Conservation (phyloP, 2,329 filamentous ascomycete genomes). For the Aureobasidium namibiae region DNA sequence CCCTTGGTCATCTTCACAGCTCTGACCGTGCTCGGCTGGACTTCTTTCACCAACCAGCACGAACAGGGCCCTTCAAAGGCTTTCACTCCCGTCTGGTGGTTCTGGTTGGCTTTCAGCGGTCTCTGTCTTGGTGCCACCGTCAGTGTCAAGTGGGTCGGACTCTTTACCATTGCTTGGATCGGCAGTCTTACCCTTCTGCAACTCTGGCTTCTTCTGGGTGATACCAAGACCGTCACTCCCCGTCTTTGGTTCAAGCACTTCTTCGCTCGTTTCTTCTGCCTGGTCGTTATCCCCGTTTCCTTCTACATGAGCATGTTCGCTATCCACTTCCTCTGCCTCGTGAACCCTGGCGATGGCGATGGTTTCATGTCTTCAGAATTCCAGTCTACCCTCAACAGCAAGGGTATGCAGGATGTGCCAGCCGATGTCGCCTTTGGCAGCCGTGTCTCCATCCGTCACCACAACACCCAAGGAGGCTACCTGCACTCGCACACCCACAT, state of each 20-base stretch:
- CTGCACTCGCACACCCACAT: slow-evolving; percentile 94
- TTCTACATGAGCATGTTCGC: slow-evolving; percentile 98
- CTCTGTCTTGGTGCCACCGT: slow-evolving; percentile 80
- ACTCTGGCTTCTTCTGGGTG: slow-evolving; percentile 90
- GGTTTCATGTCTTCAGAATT: slow-evolving; percentile 99
- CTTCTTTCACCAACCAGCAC: slow-evolving; percentile 92
- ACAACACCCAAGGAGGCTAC: slow-evolving; percentile 96
- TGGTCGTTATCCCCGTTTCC: slow-evolving; percentile 77
- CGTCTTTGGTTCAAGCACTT: slow-evolving; percentile 91
- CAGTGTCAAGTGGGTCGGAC: slow-evolving; percentile 97
- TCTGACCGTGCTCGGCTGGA: slow-evolving; percentile 82
- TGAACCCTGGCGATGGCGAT: slow-evolving; percentile 93
- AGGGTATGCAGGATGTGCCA: slow-evolving; percentile 90
- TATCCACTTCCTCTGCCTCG: slow-evolving; percentile 88
- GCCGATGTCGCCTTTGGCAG: slow-evolving; percentile 88
- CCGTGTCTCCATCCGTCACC: slow-evolving; percentile 76
- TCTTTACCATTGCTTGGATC: slow-evolving; percentile 98
- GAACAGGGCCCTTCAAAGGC: slow-evolving; percentile 84
- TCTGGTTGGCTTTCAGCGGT: slow-evolving; percentile 85
- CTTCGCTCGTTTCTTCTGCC: slow-evolving; percentile 79
- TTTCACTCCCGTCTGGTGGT: slow-evolving; percentile 91
- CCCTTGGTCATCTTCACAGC: slow-evolving; percentile 90
- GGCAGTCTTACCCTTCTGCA: slow-evolving; percentile 83
- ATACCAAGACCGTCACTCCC: slow-evolving; percentile 80
- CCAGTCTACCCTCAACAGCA: slow-evolving; percentile 92